Base-by-base conservation (phyloP, 169 alveolate genomes). In the Cryptosporidium canis region DNA sequence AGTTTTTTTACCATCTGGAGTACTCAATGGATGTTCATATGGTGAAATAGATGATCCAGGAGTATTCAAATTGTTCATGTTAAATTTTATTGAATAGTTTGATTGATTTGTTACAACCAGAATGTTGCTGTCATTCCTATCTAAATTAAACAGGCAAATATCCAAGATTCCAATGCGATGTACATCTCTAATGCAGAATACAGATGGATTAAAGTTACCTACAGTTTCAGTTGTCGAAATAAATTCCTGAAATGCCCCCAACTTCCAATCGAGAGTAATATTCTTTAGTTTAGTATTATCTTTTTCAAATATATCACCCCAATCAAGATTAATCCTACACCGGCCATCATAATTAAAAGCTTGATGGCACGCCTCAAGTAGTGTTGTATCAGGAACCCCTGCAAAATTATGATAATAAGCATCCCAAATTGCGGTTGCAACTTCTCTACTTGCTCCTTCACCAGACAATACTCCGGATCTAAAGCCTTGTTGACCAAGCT, bases 371-470 rank as follows among this genome's bases (percentile, higher is more conserved):
- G 98, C 97, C 90, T 98, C 99, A 5, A 96, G 99, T 96, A 97
- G 96, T 67, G 98, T 96, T 24, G 99, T 98, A 61, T 96, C 94
- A 4, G 99, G 99, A 0, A 98, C 99, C 44, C 96, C 96, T 47
- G 98, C 95, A 68, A 94, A 95, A 14, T 92, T 93, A 44, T 93
- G 95, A 66, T 95, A 93, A 45, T 91, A 90, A 33, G 94, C 90
- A 91, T 98, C 99, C 21, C 98, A 92, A 31, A 97, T 83, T 92
- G 97, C 97, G 1, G 99, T 98, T n/a, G 99, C 99, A 33, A 97
- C 99, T 93, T 98, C 99, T 82, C 99, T 94, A 48, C 97, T 96
- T 21, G 98, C 98, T 7, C 99, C 99, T 91, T 98, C 99, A 0
- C 99, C 99, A 14, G 99, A 96, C 29, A 96, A 90, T 51, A 97